Percentiles rank a stretch among this genome's conserved stretches.
Evolutionary conservation across 2,329 filamentous ascomycete genomes (phyloP).

Genomic region (Colletotrichum sp.): DNA sequence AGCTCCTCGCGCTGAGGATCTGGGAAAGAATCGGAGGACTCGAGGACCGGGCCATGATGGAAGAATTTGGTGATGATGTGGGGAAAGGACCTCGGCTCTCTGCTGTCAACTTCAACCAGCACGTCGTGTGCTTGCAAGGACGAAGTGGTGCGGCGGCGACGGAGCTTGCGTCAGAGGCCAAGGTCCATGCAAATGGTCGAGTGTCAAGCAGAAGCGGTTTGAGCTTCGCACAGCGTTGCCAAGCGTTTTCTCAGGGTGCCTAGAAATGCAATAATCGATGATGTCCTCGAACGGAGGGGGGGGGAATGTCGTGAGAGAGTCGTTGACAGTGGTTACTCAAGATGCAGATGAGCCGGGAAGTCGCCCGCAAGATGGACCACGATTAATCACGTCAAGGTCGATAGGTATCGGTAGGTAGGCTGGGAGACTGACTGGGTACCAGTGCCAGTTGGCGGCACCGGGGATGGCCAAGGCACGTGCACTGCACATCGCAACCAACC

Average conservation of each 20-base stretch:
- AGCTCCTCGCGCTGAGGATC: constrained; percentile 58
- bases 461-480: constrained; percentile 17
- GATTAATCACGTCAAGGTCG: constrained; percentile 5
- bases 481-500: neutral
- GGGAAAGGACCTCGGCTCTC: neutral
- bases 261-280: neutral
- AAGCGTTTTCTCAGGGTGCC: neutral
- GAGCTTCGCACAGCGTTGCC: neutral
- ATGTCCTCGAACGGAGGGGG: neutral
- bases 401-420: neutral
- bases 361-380: neutral
- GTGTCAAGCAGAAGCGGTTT: neutral
- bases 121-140: constrained; percentile 10
- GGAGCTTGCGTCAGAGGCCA: constrained; percentile 18
- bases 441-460: constrained; percentile 2
- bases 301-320: neutral
- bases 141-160: constrained; percentile 1
- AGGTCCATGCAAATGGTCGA: constrained; percentile 18
- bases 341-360: neutral
- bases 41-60: constrained; percentile 57
- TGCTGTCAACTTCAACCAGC: constrained; percentile 5
- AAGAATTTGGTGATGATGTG: neutral
- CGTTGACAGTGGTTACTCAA: neutral
- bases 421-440: neutral
- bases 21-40: constrained; percentile 60